phyloP scores from a whole-genome alignment of 2,329 filamentous ascomycete genomes.

The Daldinia sp. region DNA sequence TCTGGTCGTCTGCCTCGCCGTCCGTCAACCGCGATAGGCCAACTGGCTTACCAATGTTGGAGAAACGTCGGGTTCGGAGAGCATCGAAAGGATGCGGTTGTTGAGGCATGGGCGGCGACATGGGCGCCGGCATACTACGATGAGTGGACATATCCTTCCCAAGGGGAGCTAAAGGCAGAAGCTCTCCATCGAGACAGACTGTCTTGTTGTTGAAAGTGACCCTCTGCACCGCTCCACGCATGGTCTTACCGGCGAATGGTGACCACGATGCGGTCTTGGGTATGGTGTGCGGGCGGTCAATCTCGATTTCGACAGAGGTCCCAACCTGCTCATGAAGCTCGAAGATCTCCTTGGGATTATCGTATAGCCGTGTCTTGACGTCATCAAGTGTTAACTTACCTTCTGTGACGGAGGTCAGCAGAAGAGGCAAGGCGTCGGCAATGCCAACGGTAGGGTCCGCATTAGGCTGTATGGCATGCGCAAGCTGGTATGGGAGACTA shows the following conservation, averaged over 20 bases:
- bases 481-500: constrained; percentile 79
- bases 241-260: constrained; percentile 73
- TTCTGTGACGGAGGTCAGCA: constrained; percentile 78
- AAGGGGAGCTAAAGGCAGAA: constrained; percentile 62
- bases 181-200: constrained; percentile 75
- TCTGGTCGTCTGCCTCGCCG: constrained; percentile 44
- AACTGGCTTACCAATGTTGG: constrained; percentile 42
- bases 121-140: constrained; percentile 55
- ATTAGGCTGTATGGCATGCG: constrained; percentile 58
- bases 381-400: constrained; percentile 78
- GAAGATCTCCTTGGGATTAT: constrained; percentile 83
- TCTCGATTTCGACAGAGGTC: constrained; percentile 76
- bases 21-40: constrained; percentile 48
- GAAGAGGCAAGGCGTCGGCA: constrained; percentile 74
- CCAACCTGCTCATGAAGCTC: constrained; percentile 82
- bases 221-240: constrained; percentile 75
- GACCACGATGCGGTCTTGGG: constrained; percentile 67
- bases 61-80: constrained; percentile 47
- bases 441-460: constrained; percentile 72
- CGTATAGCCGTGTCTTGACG: constrained; percentile 73
- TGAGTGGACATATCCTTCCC: constrained; percentile 82
- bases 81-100: constrained; percentile 49
- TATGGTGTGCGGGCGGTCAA: constrained; percentile 74
- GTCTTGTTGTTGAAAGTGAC: constrained; percentile 80
- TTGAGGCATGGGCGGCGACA: constrained; percentile 62